Evolutionary conservation across 768 basidiomycete species (phyloP), one percentile per base, ranked within the genome.

Genomic region (Boletus subcaerulescens): DNA sequence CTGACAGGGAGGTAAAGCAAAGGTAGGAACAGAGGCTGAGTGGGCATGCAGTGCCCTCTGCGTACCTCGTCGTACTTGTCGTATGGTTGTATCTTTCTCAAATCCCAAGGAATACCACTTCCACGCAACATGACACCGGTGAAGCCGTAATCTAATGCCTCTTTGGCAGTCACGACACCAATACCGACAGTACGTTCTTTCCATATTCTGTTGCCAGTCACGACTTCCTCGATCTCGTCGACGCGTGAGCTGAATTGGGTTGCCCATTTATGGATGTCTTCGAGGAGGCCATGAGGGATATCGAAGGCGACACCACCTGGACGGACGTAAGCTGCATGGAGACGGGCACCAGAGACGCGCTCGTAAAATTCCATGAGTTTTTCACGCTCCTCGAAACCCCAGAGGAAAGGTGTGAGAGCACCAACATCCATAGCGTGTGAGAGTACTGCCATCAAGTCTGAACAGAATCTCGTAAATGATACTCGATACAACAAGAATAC

Each of bases 331-430:
- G 96, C 96, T 6, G 93, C 86, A 66, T 99, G 96, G 65, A 99
- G 81, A 52, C 96, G 94, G 5, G 96, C 96, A 60, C 96, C 96
- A 10, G 95, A 98, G 39, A 98, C 96, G 53, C 96, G 93, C 75
- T 99, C 96, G 72, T 99, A 99, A 75, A 98, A 99, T 70, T 99
- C 96, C 96, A 98, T 98, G 59, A 98, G 85, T 79, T 99, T 99
- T 77, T 98, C 96, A 52, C 96, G 93, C 73, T 99, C 96, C 74
- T 98, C 96, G 80, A 98, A 98, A 64, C 96, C 96, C 94, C 96
- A 99, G 31, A 99, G 79, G 86, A 98, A 99, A 36, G 96, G 96
- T 3, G 96, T 99, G 11, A 99, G 83, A 55, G 93, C 96, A 70
- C 96, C 96, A 59, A 99, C 96, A 66, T 99, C 93, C 91, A 93